Base-by-base conservation (phyloP, 129 eudicot species). In the Arctium lappa region DNA sequence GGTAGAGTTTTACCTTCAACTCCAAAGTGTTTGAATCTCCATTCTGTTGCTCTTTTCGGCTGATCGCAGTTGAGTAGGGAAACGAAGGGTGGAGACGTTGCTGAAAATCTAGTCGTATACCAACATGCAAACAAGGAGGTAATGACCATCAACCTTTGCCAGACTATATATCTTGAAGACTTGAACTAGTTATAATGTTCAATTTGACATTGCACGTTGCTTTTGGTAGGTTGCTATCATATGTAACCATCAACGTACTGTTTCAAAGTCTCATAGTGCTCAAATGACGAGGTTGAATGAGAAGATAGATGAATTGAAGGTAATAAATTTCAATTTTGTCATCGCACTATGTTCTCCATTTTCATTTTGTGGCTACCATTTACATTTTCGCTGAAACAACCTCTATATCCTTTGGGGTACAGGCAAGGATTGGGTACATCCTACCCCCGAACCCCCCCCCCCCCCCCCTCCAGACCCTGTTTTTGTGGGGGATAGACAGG, bases 231-330 rank as follows among this genome's bases (percentile, higher is more conserved):
- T 95, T 44, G 98, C 99, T 33, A 93, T 95, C 39, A 93, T 95
- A 74, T 95, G 99, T 80, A 95, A 95, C 81, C 99, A 95, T 93
- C 99, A 95, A 72, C 99, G 99, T 85, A 89, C 86, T 63, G 97
- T 91, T 75, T 93, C 99, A 56, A 95, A 95, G 90, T 84, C 93
- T 82, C 99, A 95, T 83, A 76, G 86, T 86, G 87, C 93, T 73
- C 97, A 91, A 74, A 95, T 95, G 92, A 72, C 69, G 44, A 88
- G 86, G 68, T 73, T 95, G 86, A 46, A 87, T 84, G 92, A 89
- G 72, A 95, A 91, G 90, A 95, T 95, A 79, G 90, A 87, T 13
- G 98, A 93, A 79, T 72, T 90, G 18, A 93, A 90, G 98, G 99
- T 95, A 82, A 33, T 27, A 29, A 32, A 22, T 38, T 80, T 60